phyloP scores from a whole-genome alignment of 805 yeast genomes.

The Phaffomyces opuntiae region DNA sequence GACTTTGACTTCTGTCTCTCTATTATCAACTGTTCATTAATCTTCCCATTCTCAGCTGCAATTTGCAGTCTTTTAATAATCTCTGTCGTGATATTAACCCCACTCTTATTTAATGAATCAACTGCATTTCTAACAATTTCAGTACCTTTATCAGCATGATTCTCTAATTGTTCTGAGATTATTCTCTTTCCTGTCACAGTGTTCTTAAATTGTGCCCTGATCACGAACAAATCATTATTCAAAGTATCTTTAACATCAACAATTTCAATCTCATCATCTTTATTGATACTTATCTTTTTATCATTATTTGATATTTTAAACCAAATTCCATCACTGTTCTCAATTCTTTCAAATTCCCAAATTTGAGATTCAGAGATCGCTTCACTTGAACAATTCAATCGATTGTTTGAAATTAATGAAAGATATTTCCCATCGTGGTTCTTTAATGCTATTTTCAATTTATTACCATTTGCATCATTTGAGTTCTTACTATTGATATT shows the following conservation, averaged over 20 bases:
- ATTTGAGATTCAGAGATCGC: conserved; percentile 28
- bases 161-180: conserved; percentile 5
- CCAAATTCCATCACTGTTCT: not conserved
- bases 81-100: conserved; percentile 16
- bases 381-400: conserved; percentile 22
- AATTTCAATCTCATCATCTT: not conserved
- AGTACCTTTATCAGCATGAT: conserved; percentile 4
- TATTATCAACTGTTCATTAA: conserved; percentile 31
- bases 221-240: conserved; percentile 7
- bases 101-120: conserved; percentile 15
- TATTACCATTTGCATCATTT: not conserved
- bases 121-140: conserved; percentile 16
- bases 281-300: conserved; percentile 7
- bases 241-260: not conserved
- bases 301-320: conserved; percentile 10
- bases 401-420: conserved; percentile 9
- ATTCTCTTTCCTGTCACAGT: conserved; percentile 9
- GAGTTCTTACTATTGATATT: not conserved
- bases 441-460: conserved; percentile 22
- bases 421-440: conserved; percentile 23
- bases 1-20: conserved; percentile 22
- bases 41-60: conserved; percentile 22
- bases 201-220: conserved; percentile 16
- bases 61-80: conserved; percentile 10
- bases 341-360: conserved; percentile 16